Base-by-base conservation (phyloP, 495 filamentous ascomycete genomes). In the Rhizodiscina lignyota region DNA sequence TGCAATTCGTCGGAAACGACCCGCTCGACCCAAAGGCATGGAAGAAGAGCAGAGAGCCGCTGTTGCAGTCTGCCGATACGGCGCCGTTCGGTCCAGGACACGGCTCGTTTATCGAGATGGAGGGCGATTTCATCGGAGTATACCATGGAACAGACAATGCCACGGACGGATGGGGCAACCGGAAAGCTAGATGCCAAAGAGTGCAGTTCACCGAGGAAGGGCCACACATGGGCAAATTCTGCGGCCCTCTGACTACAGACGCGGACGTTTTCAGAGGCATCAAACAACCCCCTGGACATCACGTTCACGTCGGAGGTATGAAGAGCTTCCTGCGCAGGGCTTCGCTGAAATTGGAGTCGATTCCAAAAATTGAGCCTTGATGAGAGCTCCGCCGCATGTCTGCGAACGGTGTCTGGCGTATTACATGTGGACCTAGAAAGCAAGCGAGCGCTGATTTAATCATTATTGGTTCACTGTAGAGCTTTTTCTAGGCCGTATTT, bases 61-160 rank as follows among this genome's bases (percentile, higher is more conserved):
- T 56, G 15, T 32, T 56, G 3, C 33, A 39, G 18, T 35, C 38
- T 1, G 23, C 40, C 2, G 37, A 42, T 34, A 41, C 42, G 11
- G 42, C 27, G 11, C 52, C 51, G 6, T 53, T 48, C 33, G 53
- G 49, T 11, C 52, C 52, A n/a, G 53, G 53, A 4, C 53, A 57
- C 30, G 51, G 53, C 23, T 45, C 38, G 26, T 54, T 52, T 32
- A 29, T 56, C 8, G 8, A 10, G 23, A 35, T 28, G 37, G 15
- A 16, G 4, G 23, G n/a, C 22, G 46, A 54, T 34, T 40, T 45
- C 19, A 37, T 51, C 30, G 41, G 38, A 5, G 37, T 56, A 2
- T 56, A 52, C 35, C 53, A 56, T 40, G 53, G 46, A 4, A 56
- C 53, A 26, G 53, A 56, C 40, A 27, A 24, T 15, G 37, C 36